Evolutionary conservation across 2,329 filamentous ascomycete species (phyloP).

Genomic region (Ophiostoma sp.): DNA sequence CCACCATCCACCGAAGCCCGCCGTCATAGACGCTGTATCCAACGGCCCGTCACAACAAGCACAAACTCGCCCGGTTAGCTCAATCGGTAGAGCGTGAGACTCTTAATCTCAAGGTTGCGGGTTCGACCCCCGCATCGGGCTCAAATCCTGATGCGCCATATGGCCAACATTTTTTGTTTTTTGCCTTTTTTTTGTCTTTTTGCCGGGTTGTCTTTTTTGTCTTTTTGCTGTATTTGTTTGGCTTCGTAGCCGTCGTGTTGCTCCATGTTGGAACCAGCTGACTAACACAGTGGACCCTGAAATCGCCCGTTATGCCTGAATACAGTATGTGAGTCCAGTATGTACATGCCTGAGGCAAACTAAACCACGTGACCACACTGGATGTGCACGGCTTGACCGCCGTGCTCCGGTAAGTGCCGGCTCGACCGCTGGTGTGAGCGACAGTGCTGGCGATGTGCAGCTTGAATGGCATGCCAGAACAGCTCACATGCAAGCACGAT

Average conservation of each 20-base stretch:
- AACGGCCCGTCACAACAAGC: background rate
- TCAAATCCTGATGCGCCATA: slow-evolving; percentile 38
- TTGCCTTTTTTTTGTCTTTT: background rate
- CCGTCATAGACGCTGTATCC: background rate
- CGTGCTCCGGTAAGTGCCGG: slow-evolving; percentile 12
- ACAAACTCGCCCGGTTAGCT: slow-evolving; percentile 50
- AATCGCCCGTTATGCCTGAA: too few species aligned
- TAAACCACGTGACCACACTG: background rate
- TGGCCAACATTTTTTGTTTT: background rate
- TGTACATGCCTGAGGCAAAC: background rate
- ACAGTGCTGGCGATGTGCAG: background rate
- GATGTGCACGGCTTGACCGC: background rate
- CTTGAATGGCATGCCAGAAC: too few species aligned
- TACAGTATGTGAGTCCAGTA: too few species aligned
- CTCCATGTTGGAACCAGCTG: too few species aligned
- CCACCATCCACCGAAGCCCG: background rate
- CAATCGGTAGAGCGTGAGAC: slow-evolving; percentile 70
- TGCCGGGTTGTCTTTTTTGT: too few species aligned
- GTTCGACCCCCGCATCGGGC: slow-evolving; percentile 45
- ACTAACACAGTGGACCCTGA: too few species aligned
- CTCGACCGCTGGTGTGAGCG: background rate
- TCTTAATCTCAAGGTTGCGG: slow-evolving; percentile 47
- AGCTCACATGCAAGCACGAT: background rate
- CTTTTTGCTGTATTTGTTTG: background rate
- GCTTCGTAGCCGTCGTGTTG: background rate